Evolutionary conservation across 208 protist species (phyloP), one percentile per base, ranked within the genome.

Genomic region (Leishmania tropica): DNA sequence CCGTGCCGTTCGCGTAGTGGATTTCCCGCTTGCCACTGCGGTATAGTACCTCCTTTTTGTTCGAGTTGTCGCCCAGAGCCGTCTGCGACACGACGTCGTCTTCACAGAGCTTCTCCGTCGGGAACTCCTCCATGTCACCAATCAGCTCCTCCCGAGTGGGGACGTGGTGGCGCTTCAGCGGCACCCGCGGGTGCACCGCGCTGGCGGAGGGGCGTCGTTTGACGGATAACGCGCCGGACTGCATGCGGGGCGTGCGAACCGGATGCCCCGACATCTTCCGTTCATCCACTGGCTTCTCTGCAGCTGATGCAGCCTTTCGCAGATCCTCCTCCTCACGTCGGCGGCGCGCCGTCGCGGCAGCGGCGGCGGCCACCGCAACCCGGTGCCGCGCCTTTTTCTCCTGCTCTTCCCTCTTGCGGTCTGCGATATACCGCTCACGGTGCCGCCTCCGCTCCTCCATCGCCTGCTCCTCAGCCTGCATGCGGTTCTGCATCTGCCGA

Each of bases 1-100:
- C 82, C 19, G 96, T 99, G 73, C 96, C 97, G 84, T 99, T 99
- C 6, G 92, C 83, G 83, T 97, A 98, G 85, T 96, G 86, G 42
- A 98, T 95, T 77, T 98, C 96, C 19, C 93, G 89, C 90, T 97
- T 98, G 28, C 96, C 94, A 71, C 94, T 98, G 70, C 87, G 89
- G 87, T 97, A 98, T 58, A 96, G 84, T 31, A 93, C 84, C 85
- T 98, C 96, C 11, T 87, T 86, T 84, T 98, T 98, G 88, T 96
- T 97, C 15, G 92, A 88, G 84, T 93, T 95, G 72, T 95, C 93
- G 71, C 91, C 95, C 48, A 94, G 77, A 21, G 91, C 81, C 53
- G 88, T 94, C 78, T 94, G 80, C 40, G 93, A 96, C 17, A 96
- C 88, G 24, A 96, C 79, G n/a, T 65, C 83, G 85, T 98, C 96